These are phyloP conservation scores for Globisporangium paddicum DNA, from an alignment of 352 stramenopile genomes.

Conservation along the genomic window DNA sequence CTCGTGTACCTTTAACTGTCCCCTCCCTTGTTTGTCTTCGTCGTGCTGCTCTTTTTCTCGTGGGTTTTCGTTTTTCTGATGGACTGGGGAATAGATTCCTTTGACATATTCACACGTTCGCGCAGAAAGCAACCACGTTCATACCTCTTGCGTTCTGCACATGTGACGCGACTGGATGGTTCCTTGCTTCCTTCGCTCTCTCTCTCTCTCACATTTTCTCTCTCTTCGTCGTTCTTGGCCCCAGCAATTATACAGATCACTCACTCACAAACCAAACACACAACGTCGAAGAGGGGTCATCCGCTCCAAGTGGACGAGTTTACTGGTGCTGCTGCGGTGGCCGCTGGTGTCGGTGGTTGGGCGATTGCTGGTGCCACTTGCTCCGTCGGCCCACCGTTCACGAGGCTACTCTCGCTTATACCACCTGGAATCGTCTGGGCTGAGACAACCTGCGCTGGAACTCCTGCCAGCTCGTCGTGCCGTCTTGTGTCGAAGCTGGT, in stretches of 20 bases:
- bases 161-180: background rate
- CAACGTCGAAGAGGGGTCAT: constrained; percentile 10
- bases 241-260: constrained; percentile 18
- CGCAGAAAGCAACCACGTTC: constrained; percentile 1
- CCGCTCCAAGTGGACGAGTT: constrained; percentile 1
- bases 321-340: background rate
- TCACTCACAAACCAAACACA: constrained; percentile 19
- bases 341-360: background rate
- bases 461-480: background rate
- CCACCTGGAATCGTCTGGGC: background rate
- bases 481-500: constrained; percentile 9
- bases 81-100: no score
- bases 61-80: constrained; percentile 6
- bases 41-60: background rate
- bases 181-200: background rate
- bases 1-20: constrained; percentile 4
- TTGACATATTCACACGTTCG: constrained; percentile 17
- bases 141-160: background rate
- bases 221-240: constrained; percentile 11
- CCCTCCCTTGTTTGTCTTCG: background rate
- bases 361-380: background rate
- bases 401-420: background rate
- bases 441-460: background rate
- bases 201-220: background rate
- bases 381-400: background rate